These are phyloP conservation scores for Byssoonygena ceratinophila DNA, from an alignment of 2,329 filamentous ascomycete genomes.

Conservation along the genomic window DNA sequence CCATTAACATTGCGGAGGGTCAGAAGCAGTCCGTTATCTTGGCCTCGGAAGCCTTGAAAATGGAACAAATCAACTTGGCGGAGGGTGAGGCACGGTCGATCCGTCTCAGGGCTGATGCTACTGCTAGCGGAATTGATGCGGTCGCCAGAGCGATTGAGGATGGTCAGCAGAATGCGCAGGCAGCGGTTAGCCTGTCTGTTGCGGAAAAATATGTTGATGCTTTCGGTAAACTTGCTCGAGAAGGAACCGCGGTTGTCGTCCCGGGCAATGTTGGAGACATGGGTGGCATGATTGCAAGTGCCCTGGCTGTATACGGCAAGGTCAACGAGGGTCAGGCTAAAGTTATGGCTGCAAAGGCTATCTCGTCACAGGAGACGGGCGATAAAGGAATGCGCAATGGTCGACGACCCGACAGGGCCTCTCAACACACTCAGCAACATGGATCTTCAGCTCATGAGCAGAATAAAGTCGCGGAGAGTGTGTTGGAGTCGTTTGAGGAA, in stretches of 20 bases:
- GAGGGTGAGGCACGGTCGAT: conserved; percentile 92
- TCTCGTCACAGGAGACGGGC: conserved; percentile 21
- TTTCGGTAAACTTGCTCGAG: conserved; percentile 82
- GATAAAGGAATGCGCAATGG: conserved; percentile 13
- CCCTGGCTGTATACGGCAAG: conserved; percentile 90
- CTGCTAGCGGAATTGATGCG: conserved; percentile 75
- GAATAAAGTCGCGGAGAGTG: conserved; percentile 38
- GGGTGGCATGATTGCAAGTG: conserved; percentile 90
- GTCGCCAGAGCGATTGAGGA: conserved; percentile 65
- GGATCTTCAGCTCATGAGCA: conserved; percentile 17
- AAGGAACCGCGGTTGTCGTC: conserved; percentile 90
- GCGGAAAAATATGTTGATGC: conserved; percentile 98
- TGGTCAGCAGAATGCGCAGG: conserved; percentile 65
- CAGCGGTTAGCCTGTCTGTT: conserved; percentile 74
- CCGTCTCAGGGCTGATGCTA: conserved; percentile 70
- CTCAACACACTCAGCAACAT: conserved; percentile 12
- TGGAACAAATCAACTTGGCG: conserved; percentile 88
- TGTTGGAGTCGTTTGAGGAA: conserved; percentile 42
- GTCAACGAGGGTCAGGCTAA: conserved; percentile 71
- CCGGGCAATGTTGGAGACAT: conserved; percentile 96
- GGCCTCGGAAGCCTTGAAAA: conserved; percentile 78
- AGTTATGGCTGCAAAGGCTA: conserved; percentile 41
- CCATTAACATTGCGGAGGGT: conserved; percentile 98
- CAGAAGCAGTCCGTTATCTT: conserved; percentile 94
- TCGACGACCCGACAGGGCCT: conserved; percentile 3